Conservation (phyloP, 768 basidiomycete species). For the Lepiota venenata region DNA sequence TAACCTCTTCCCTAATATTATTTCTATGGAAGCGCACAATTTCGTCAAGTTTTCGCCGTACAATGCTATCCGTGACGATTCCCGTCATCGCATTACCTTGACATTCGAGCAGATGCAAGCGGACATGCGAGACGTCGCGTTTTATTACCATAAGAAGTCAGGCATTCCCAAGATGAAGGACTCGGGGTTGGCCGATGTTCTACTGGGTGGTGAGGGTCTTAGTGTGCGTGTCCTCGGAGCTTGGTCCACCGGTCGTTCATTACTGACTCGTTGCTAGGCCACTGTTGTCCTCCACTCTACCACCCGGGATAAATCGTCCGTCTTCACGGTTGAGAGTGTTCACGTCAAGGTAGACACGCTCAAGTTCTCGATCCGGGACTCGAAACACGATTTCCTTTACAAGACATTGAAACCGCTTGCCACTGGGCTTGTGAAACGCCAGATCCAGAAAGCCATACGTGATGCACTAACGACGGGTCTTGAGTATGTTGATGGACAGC, state of each 20-base stretch:
- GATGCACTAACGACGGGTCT: conserved; percentile 76
- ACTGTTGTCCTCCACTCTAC: conserved; percentile 59
- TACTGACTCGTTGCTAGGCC: conserved; percentile 28
- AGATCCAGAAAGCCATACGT: conserved; percentile 49
- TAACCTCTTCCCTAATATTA: conserved; percentile 84
- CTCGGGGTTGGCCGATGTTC: conserved; percentile 80
- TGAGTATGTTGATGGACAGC: conserved; percentile 86
- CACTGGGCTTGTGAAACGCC: conserved; percentile 79
- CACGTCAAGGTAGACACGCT: conserved; percentile 82
- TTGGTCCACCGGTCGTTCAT: neutral
- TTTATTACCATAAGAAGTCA: conserved; percentile 85
- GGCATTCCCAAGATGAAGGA: conserved; percentile 80
- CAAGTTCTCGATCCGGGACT: conserved; percentile 88
- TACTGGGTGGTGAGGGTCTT: conserved; percentile 83
- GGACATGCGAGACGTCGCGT: conserved; percentile 91
- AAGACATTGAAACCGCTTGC: conserved; percentile 80
- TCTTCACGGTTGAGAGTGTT: conserved; percentile 71
- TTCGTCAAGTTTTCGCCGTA: conserved; percentile 85
- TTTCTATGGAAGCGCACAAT: conserved; percentile 76
- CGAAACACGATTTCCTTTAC: conserved; percentile 88
- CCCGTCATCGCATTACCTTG: conserved; percentile 70
- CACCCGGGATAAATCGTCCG: conserved; percentile 60
- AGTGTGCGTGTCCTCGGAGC: conserved; percentile 35
- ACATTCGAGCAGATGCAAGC: conserved; percentile 86
- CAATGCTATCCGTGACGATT: conserved; percentile 48